These are phyloP conservation scores for Fraxinus ornus DNA, from an alignment of 305 asterid genomes.

Conservation along the genomic window DNA sequence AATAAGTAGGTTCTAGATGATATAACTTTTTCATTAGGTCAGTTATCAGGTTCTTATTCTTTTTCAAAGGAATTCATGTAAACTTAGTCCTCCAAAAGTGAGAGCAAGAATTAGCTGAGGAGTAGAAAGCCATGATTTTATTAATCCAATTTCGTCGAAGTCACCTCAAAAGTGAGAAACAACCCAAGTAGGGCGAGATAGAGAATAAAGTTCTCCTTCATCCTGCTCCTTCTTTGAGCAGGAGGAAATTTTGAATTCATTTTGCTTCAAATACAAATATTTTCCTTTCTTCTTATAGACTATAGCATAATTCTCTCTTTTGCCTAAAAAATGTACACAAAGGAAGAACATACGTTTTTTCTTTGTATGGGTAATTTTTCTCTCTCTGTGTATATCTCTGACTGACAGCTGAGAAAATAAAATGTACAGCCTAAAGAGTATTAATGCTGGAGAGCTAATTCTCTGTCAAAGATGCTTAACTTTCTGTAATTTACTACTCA, in stretches of 20 bases:
- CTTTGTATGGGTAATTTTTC: neutral
- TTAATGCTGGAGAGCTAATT: neutral
- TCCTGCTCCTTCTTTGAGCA: neutral
- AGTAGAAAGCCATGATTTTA: neutral
- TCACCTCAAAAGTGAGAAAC: neutral
- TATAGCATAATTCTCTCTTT: neutral
- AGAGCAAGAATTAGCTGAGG: neutral
- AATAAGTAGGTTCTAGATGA: neutral
- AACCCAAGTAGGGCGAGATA: neutral
- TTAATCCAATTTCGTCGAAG: neutral
- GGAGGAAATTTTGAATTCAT: neutral
- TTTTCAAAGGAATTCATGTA: slow-evolving; percentile 1
- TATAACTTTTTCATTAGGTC: neutral
- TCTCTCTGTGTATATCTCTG: neutral
- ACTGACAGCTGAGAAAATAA: neutral
- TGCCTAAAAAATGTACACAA: neutral
- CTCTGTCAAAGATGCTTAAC: neutral
- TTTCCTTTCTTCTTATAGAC: neutral
- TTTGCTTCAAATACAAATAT: neutral
- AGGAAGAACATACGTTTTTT: neutral
- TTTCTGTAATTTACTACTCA: neutral
- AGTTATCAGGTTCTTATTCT: neutral
- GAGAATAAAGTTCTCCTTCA: neutral
- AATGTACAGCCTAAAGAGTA: neutral
- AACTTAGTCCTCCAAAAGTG: neutral